A percentile compares a stretch with the other conserved stretches of the same genome.
Conservation (phyloP, 768 basidiomycete genomes). For the Crucibulum laeve region DNA sequence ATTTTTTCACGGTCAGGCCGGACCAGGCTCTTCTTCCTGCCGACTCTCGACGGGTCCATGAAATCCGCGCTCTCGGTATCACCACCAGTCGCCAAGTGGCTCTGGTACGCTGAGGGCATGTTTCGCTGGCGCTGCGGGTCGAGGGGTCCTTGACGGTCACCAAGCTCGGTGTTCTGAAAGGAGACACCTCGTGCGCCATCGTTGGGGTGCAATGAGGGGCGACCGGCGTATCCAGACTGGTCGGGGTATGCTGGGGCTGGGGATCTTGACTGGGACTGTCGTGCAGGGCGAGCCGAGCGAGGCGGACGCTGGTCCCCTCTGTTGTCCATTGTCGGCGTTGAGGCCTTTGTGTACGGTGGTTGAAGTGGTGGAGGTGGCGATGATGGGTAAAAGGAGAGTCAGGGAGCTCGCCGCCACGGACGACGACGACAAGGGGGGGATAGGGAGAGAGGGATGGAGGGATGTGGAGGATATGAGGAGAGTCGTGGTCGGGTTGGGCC, state of each 20-base stretch:
- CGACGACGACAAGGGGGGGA: slow-evolving; percentile 8
- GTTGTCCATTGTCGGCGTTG: slow-evolving; percentile 27
- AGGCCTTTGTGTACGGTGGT: background rate
- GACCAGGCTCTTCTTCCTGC: slow-evolving; percentile 89
- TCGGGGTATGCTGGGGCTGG: slow-evolving; percentile 37
- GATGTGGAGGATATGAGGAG: slow-evolving; percentile 3
- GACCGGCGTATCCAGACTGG: slow-evolving; percentile 15
- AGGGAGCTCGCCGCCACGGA: slow-evolving; percentile 7
- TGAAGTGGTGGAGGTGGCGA: slow-evolving; percentile 5
- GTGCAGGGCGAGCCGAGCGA: slow-evolving; percentile 45
- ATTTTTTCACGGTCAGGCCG: slow-evolving; percentile 94
- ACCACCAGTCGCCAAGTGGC: slow-evolving; percentile 23
- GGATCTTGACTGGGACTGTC: slow-evolving; percentile 30
- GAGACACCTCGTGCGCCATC: slow-evolving; percentile 49
- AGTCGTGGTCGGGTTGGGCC: slow-evolving; percentile 1
- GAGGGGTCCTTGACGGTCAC: slow-evolving; percentile 57
- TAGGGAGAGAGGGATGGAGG: slow-evolving; percentile 5
- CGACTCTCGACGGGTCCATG: slow-evolving; percentile 47
- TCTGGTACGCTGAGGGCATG: slow-evolving; percentile 42
- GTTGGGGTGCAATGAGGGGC: slow-evolving; percentile 27
- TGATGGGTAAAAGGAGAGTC: slow-evolving; percentile 1
- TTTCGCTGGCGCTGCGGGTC: slow-evolving; percentile 50
- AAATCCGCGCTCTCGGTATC: slow-evolving; percentile 42
- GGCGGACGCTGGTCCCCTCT: slow-evolving; percentile 49
- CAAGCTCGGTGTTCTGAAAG: slow-evolving; percentile 66